Percentiles rank a stretch among this genome's conserved stretches.
Evolutionary conservation across 2,329 filamentous ascomycete genomes (phyloP).

Genomic region (Sclerotinia minor): DNA sequence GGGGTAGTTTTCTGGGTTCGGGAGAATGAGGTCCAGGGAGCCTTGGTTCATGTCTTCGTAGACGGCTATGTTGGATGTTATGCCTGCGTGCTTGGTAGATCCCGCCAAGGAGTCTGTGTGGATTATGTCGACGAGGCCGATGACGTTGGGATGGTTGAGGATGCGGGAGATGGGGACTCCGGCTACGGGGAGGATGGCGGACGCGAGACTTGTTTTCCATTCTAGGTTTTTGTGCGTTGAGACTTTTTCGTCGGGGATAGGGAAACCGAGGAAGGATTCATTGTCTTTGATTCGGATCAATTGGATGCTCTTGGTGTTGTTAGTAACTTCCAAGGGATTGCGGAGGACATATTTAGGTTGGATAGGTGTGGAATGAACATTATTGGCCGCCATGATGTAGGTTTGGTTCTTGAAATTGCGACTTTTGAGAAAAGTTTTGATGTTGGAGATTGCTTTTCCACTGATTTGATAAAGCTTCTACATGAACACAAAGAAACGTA

Average conservation of each 20-base stretch:
- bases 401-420: not conserved
- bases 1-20: slow-evolving; percentile 28
- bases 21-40: slow-evolving; percentile 48
- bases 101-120: slow-evolving; percentile 27
- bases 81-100: slow-evolving; percentile 22
- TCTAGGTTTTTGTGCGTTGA: slow-evolving; percentile 24
- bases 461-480: not conserved
- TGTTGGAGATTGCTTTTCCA: not conserved
- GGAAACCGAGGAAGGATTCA: slow-evolving; percentile 32
- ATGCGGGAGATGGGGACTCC: slow-evolving; percentile 34
- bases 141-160: slow-evolving; percentile 40
- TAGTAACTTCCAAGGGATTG: slow-evolving; percentile 28
- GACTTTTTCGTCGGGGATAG: slow-evolving; percentile 28
- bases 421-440: not conserved
- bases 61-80: slow-evolving; percentile 43
- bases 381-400: slow-evolving; percentile 15
- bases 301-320: slow-evolving; percentile 30
- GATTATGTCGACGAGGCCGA: slow-evolving; percentile 39
- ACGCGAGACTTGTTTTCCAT: slow-evolving; percentile 30
- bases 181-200: slow-evolving; percentile 33
- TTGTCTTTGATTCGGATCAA: slow-evolving; percentile 36
- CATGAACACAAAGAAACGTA: slow-evolving; percentile 15
- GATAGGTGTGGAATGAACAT: slow-evolving; percentile 15
- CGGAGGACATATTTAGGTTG: slow-evolving; percentile 31
- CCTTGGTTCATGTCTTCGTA: slow-evolving; percentile 57